Evolutionary conservation across 2,329 filamentous ascomycete genomes (phyloP).

Genomic region (Pseudogymnoascus sp.): DNA sequence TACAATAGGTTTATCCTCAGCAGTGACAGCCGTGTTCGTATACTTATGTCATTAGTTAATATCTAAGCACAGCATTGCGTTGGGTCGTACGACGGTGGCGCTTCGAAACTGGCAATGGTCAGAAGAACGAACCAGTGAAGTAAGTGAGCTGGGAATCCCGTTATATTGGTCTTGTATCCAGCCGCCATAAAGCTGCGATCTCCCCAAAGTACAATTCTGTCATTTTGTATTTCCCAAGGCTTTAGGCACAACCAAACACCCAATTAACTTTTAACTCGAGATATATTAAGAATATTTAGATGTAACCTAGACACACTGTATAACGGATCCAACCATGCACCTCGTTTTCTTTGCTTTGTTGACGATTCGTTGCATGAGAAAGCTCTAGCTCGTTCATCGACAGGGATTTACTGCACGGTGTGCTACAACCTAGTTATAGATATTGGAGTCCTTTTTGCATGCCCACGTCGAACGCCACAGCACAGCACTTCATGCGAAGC

Average conservation of each 20-base stretch:
- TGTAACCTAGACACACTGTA: neutral
- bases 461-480: neutral
- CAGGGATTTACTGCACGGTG: neutral
- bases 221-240: neutral
- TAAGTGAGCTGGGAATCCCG: neutral
- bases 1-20: neutral
- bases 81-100: neutral
- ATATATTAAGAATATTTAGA: neutral
- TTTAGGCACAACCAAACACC: neutral
- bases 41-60: neutral
- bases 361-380: neutral
- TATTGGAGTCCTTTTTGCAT: neutral
- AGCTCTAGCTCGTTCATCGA: neutral
- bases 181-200: neutral
- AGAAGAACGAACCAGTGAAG: neutral
- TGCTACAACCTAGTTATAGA: neutral
- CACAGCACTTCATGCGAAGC: neutral
- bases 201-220: neutral
- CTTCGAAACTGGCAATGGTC: neutral
- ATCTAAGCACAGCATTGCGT: neutral
- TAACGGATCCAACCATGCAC: neutral
- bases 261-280: neutral
- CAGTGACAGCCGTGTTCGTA: neutral
- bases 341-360: neutral
- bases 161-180: constrained; percentile 1